phyloP scores from a whole-genome alignment of 768 basidiomycete genomes.

The Lentinula guzmanii region DNA sequence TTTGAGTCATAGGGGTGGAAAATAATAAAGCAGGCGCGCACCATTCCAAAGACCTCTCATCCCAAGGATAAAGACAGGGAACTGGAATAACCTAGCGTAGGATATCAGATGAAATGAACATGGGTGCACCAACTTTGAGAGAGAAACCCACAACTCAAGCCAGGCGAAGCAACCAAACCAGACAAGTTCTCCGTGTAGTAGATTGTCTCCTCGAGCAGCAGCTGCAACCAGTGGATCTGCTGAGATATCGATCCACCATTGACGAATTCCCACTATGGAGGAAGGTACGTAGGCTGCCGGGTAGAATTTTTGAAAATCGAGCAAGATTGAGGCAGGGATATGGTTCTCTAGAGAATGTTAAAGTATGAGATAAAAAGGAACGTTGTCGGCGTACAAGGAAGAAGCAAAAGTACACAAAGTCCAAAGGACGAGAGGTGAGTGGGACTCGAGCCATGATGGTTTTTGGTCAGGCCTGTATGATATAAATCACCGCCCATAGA shows the following conservation, averaged over 20 bases:
- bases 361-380: not conserved
- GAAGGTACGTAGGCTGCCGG: conserved; percentile 45
- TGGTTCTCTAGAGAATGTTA: conserved; percentile 36
- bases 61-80: conserved; percentile 75
- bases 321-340: conserved; percentile 57
- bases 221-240: conserved; percentile 64
- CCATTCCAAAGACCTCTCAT: conserved; percentile 54
- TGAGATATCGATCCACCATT: conserved; percentile 50
- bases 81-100: conserved; percentile 51
- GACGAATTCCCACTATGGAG: conserved; percentile 35
- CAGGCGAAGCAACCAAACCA: conserved; percentile 4
- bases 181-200: conserved; percentile 26
- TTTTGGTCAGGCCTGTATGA: not conserved
- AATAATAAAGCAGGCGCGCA: conserved; percentile 12
- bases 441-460: not conserved
- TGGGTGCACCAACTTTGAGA: not conserved
- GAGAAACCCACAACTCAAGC: conserved; percentile 3
- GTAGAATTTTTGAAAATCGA: conserved; percentile 69
- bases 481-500: not conserved
- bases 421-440: conserved; percentile 40
- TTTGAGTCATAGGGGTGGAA: not conserved
- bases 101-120: not conserved
- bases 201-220: conserved; percentile 34
- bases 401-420: conserved; percentile 66
- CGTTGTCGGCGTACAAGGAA: conserved; percentile 44